Base-by-base conservation (phyloP, 2,329 filamentous ascomycete genomes). In the Sclerotinia minor region DNA sequence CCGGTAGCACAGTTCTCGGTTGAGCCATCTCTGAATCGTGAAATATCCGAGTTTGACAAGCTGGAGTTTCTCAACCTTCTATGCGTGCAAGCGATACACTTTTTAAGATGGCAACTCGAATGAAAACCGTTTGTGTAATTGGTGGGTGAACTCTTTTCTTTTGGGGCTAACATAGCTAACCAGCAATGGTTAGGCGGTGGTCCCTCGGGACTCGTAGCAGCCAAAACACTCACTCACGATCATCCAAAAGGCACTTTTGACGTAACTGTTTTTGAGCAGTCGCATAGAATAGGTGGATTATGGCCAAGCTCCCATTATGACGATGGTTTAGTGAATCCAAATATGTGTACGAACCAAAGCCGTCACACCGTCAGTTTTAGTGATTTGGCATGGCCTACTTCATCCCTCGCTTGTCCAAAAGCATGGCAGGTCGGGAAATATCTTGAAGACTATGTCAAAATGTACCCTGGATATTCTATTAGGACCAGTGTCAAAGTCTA, bases 341-440 rank as follows among this genome's bases (percentile, higher is more conserved):
- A 90, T 64, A 90, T 91, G 82, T 81, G 85, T 21, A 86, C 86
- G 5, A 96, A 96, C 76, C 86, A 94, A 74, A 93, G 90, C 79
- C 85, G 85, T 57, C 92, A 92, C 77, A 92, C 91, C 0, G 87
- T 95, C 71, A 84, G 86, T 73, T 89, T 89, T 73, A 87, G 85
- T 71, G 92, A 94, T 75, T 77, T 92, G 32, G 84, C 90, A 7
- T 96, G 92, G 92, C 81, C 84, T 3, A 79, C 82, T 6, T 78
- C 78, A 5, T 79, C 81, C 1, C 87, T 89, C 1, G 83, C 89
- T 77, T 88, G 95, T 59, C 92, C 92, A 1, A 87, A 83, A 49
- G 92, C 91, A 0, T 92, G 89, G 87, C 87, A 92, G 79, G 86
- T 94, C 5, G 91, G 91, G 0, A 81, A 80, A 32, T 96, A 96